Conservation (phyloP, 805 yeast genomes). For the Candida stauntonica region DNA sequence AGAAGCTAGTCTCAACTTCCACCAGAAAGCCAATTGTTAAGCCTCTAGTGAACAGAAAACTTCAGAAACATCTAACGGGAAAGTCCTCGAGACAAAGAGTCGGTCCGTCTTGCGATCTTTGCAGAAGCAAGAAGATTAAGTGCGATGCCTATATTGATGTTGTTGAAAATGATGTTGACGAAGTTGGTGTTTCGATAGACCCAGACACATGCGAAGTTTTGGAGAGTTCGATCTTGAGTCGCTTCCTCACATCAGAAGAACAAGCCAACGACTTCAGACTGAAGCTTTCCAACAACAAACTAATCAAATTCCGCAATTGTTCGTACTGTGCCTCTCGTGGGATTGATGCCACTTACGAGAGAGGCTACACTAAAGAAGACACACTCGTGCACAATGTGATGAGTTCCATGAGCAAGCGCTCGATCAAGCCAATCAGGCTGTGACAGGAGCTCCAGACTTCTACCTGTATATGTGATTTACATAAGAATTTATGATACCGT, state of each 20-base stretch:
- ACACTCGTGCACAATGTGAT: conserved; percentile 5
- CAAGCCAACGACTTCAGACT: conserved; percentile 9
- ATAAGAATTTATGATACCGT: no score
- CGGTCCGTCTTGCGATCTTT: conserved; percentile 73
- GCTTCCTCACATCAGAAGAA: conserved; percentile 8
- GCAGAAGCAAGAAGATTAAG: conserved; percentile 65
- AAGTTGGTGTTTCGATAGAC: not conserved
- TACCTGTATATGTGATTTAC: no score
- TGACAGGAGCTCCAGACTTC: no score
- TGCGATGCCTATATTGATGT: conserved; percentile 63
- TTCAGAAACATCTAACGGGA: conserved; percentile 15
- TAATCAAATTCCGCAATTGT: conserved; percentile 20
- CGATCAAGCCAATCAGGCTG: no score
- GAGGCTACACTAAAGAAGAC: conserved; percentile 23
- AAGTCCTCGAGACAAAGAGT: conserved; percentile 49
- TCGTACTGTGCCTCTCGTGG: conserved; percentile 14
- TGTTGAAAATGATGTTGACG: conserved; percentile 20
- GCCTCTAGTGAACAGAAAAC: conserved; percentile 1
- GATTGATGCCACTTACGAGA: conserved; percentile 8
- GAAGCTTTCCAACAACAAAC: conserved; percentile 12
- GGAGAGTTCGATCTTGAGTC: no score
- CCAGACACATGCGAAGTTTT: no score
- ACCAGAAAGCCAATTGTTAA: conserved; percentile 1
- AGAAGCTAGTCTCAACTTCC: not conserved
- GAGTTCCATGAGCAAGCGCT: conserved; percentile 1